These are phyloP conservation scores for Globisporangium middletonii DNA, from an alignment of 352 stramenopile species.

Conservation along the genomic window DNA sequence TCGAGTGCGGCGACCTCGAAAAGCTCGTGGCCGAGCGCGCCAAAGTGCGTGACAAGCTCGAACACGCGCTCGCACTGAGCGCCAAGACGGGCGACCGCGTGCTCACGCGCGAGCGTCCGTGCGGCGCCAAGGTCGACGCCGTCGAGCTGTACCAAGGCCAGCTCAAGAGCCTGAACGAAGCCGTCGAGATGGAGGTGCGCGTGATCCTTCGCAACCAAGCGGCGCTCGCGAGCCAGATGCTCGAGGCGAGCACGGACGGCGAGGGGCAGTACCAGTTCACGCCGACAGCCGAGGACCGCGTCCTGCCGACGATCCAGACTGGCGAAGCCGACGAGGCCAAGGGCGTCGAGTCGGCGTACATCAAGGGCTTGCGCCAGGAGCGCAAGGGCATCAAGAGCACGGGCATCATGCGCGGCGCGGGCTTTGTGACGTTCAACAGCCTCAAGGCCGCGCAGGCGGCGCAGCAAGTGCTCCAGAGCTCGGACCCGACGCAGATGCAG, in stretches of 20 bases:
- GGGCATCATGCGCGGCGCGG: constrained; percentile 11
- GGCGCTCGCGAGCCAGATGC: constrained; percentile 45
- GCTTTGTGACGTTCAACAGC: no score
- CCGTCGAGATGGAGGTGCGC: constrained; percentile 75
- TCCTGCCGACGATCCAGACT: constrained; percentile 23
- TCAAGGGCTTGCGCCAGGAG: constrained; percentile 37
- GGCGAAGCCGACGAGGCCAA: constrained; percentile 26
- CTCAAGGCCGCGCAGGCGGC: no score
- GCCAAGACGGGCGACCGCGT: constrained; percentile 60
- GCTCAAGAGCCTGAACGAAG: constrained; percentile 63
- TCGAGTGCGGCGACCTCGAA: no score
- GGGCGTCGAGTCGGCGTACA: constrained; percentile 53
- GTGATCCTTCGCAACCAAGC: constrained; percentile 61
- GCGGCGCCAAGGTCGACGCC: constrained; percentile 51
- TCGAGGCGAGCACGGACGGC: constrained; percentile 32
- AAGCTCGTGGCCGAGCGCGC: no score
- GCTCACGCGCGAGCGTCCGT: constrained; percentile 27
- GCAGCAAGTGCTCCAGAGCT: no score
- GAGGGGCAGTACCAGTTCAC: constrained; percentile 21
- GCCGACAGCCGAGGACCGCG: constrained; percentile 5
- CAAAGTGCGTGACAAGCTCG: constrained; percentile 1
- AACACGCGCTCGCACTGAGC: constrained; percentile 55
- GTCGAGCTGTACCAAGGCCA: constrained; percentile 68
- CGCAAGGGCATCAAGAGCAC: constrained; percentile 29
- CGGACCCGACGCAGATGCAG: no score